phyloP scores from a whole-genome alignment of 163 green algal genomes.

The Chlorella variabilis region DNA sequence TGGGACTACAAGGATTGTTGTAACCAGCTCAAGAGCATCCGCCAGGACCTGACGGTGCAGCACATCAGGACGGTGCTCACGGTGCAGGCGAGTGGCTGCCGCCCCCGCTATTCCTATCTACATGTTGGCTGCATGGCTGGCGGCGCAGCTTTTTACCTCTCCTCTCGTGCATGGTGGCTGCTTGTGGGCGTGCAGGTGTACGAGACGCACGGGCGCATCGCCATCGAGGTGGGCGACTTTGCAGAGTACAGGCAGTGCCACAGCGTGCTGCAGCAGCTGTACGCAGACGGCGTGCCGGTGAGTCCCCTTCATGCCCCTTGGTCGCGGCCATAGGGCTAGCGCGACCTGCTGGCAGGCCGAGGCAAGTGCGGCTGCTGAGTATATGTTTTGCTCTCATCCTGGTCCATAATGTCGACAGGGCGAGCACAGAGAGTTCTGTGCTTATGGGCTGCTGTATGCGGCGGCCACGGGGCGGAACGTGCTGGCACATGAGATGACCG shows the following conservation, averaged over 20 bases:
- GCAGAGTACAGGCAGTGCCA: constrained; percentile 76
- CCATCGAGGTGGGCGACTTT: constrained; percentile 68
- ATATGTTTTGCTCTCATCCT: not conserved
- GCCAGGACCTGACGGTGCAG: constrained; percentile 85
- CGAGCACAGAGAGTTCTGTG: constrained; percentile 65
- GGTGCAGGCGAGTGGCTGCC: constrained; percentile 60
- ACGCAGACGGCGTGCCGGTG: constrained; percentile 43
- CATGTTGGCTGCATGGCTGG: no score
- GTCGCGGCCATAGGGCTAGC: no score
- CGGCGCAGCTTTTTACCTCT: no score
- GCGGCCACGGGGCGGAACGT: constrained; percentile 27
- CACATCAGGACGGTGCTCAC: constrained; percentile 58
- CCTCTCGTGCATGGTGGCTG: not conserved
- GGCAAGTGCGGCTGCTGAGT: no score
- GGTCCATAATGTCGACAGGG: no score
- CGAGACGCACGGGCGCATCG: constrained; percentile 55
- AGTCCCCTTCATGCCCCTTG: not conserved
- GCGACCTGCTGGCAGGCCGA: no score
- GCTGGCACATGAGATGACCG: constrained; percentile 50
- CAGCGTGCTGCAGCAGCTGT: constrained; percentile 65
- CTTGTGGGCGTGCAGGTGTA: constrained; percentile 10
- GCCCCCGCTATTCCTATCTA: no score
- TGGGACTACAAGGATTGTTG: constrained; percentile 54
- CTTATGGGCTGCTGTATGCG: constrained; percentile 72
- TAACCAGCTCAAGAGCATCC: constrained; percentile 80